Evolutionary conservation across 1,284 basidiomycete genomes (phyloP), one percentile per base, ranked within the genome.

Genomic region (Ceratobasidium theobromae): DNA sequence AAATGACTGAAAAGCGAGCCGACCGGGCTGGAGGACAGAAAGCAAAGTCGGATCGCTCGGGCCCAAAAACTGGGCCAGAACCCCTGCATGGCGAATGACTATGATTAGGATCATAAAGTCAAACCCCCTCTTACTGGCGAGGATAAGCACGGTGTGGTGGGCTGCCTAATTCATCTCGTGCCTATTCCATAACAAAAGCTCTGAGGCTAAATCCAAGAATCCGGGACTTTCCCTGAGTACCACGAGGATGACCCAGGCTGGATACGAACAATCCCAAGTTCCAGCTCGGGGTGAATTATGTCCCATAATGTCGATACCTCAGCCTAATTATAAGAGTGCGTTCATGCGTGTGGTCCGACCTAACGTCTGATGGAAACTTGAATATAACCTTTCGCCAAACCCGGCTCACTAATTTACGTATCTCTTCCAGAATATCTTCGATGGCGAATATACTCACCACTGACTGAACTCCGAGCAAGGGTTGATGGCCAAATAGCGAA

Each of bases 81-180:
- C 33, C 38, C 35, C 6, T 62, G 8, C 54, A 28, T 33, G 38
- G 48, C 32, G 46, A 51, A 51, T 38, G 40, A 49, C 45, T 25
- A 28, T 18, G 27, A 9, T 48, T 11, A 38, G 41, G 43, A 49
- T 49, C 43, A 60, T 62, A 46, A 62, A 62, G 46, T 46, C 48
- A 62, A 38, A 62, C 32, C 48, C 58, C 45, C 33, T 62, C 46
- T 21, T 38, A 38, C 58, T 49, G 43, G 57, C 21, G 40, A 40
- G 25, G 35, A 23, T 23, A 43, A 43, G 60, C 48, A 38, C 52
- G 46, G 32, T 48, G 21, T 48, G 45, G 45, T 48, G 12, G 38
- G 18, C 25, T 49, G n/a, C 23, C 33, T 21, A 46, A 62, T 53
- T 64, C 60, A 64, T 64, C 60, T 53, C 48, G 25, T 52, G 60